A percentile compares a stretch with the other conserved stretches of the same genome.
These are phyloP conservation scores for Ophiostoma montium DNA, from an alignment of 2,329 filamentous ascomycete species.

Conservation along the genomic window DNA sequence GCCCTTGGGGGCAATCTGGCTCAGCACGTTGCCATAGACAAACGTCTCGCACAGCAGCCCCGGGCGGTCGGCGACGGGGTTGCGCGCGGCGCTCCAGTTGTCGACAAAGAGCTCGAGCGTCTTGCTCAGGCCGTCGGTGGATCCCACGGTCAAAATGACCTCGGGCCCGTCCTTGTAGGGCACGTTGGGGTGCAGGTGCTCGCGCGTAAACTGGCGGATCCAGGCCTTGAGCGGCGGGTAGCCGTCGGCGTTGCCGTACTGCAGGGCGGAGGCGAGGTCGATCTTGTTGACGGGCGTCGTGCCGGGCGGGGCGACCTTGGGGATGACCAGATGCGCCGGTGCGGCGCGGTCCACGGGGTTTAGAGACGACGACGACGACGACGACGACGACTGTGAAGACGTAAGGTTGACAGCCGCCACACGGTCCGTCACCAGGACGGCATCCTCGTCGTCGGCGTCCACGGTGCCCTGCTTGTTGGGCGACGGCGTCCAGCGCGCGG, in stretches of 20 bases:
- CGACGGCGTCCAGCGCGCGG: conserved; percentile 59
- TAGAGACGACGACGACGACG: conserved; percentile 6
- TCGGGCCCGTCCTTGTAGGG: conserved; percentile 67
- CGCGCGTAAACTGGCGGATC: conserved; percentile 61
- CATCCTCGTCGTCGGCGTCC: conserved; percentile 21
- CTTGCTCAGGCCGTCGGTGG: conserved; percentile 77
- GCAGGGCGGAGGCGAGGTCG: conserved; percentile 67
- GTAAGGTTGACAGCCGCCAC: conserved; percentile 19
- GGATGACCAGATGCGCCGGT: conserved; percentile 50
- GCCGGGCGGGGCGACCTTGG: conserved; percentile 40
- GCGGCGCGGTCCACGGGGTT: conserved; percentile 18
- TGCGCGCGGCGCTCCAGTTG: conserved; percentile 51
- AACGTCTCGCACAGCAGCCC: conserved; percentile 69
- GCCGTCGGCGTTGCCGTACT: conserved; percentile 74
- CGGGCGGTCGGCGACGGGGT: conserved; percentile 56
- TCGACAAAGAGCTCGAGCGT: conserved; percentile 61
- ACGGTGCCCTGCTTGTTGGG: conserved; percentile 36
- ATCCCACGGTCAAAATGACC: conserved; percentile 64
- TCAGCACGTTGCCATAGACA: conserved; percentile 64
- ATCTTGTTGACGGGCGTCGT: conserved; percentile 53
- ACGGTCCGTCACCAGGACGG: conserved; percentile 22
- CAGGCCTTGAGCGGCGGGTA: conserved; percentile 69
- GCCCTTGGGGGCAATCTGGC: conserved; percentile 51
- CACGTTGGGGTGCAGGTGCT: conserved; percentile 66
- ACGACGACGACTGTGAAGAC: conserved; percentile 14